Evolutionary conservation across 257 asterid genomes (phyloP), one percentile per base, ranked within the genome.

Genomic region (Rehmannia glutinosa): DNA sequence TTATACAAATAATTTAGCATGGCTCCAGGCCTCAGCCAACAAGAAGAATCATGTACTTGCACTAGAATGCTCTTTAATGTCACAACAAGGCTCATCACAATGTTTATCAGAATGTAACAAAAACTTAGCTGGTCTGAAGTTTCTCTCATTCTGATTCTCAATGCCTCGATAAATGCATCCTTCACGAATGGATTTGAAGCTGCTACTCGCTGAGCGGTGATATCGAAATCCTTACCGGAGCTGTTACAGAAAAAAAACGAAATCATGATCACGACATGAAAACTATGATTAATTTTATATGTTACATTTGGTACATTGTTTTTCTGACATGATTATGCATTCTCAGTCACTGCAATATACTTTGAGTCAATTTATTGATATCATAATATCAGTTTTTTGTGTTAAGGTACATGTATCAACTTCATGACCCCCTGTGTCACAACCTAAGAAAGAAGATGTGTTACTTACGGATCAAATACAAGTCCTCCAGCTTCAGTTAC

Each of bases 401-500:
- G n/a, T n/a, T n/a, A n/a, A n/a, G n/a, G n/a, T n/a, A n/a, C n/a
- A n/a, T n/a, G n/a, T n/a, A n/a, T n/a, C n/a, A n/a, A n/a, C n/a
- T n/a, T n/a, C n/a, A n/a, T n/a, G n/a, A n/a, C n/a, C n/a, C n/a
- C n/a, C n/a, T n/a, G n/a, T n/a, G n/a, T n/a, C n/a, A n/a, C n/a
- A n/a, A n/a, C n/a, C n/a, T n/a, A n/a, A n/a, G n/a, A 33, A 3
- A 6, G 6, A 78, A 1, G 50, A 69, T 35, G 6, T 8, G 59
- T 19, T 28, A 80, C 95, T 91, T 75, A 87, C 92, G 98, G 95
- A 84, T 91, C 94, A 82, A 77, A 91, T 35, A 91, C 61, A 60
- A 61, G 80, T 17, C 98, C 96, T 45, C 96, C 96, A 43, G 95
- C 96, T 81, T 87, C 96, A 50, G 79, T 85, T 52, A 83, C 85